phyloP scores from a whole-genome alignment of 331 rosid genomes.

The Cydonia oblonga region DNA sequence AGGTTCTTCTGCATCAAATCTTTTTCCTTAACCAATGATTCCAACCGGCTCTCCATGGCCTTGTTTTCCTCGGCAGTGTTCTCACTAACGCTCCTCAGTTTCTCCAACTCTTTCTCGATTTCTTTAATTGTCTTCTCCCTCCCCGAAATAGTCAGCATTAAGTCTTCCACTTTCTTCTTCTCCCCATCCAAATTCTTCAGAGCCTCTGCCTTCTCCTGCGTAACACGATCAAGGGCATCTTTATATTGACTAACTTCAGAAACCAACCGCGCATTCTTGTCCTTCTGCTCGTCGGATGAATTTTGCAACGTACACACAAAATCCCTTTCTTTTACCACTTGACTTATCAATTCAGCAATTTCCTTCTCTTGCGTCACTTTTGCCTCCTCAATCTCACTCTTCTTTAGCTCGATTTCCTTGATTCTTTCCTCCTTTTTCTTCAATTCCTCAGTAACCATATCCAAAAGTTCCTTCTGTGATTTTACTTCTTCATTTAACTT shows the following conservation, averaged over 20 bases:
- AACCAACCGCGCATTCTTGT: conserved; percentile 22
- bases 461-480: conserved; percentile 5
- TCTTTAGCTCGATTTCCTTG: conserved; percentile 18
- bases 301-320: conserved; percentile 6
- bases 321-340: conserved; percentile 21
- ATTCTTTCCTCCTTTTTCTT: conserved; percentile 16
- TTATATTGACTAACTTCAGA: conserved; percentile 19
- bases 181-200: conserved; percentile 30
- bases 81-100: conserved; percentile 18
- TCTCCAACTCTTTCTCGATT: conserved; percentile 16
- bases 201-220: conserved; percentile 24
- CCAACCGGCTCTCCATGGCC: conserved; percentile 21
- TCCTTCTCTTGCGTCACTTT: conserved; percentile 21
- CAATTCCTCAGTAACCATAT: conserved; percentile 15
- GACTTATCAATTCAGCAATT: conserved; percentile 25
- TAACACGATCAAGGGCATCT: conserved; percentile 8
- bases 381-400: conserved; percentile 26
- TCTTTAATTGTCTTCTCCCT: conserved; percentile 31
- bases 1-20: conserved; percentile 24
- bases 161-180: conserved; percentile 25
- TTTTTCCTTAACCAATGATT: conserved; percentile 32
- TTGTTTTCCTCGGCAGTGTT: conserved; percentile 20
- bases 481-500: conserved; percentile 20
- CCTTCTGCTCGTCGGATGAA: conserved; percentile 16
- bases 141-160: conserved; percentile 20